Conservation (phyloP, 2,329 filamentous ascomycete species). For the Fusarium sp. region DNA sequence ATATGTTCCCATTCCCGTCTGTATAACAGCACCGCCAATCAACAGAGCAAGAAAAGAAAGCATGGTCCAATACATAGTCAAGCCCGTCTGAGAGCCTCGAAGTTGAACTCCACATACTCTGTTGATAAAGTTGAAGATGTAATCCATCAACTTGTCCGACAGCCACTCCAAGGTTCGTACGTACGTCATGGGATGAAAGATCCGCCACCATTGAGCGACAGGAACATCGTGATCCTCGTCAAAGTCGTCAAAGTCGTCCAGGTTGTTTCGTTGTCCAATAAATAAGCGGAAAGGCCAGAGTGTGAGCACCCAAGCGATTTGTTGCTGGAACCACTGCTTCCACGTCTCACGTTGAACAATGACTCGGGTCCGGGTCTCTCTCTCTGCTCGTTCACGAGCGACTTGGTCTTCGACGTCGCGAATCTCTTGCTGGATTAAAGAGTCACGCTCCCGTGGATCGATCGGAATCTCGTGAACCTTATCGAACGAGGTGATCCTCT, state of each 20-base stretch:
- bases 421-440: conserved; percentile 37
- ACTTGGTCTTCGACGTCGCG: conserved; percentile 28
- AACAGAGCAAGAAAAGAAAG: conserved; percentile 6
- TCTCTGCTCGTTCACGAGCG: conserved; percentile 24
- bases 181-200: conserved; percentile 50
- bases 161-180: conserved; percentile 42
- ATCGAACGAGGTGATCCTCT: conserved; percentile 8
- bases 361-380: background rate
- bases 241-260: conserved; percentile 19
- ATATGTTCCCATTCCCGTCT: background rate
- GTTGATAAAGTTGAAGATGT: conserved; percentile 30
- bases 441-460: conserved; percentile 27
- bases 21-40: background rate
- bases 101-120: conserved; percentile 15
- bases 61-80: background rate
- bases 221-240: conserved; percentile 18
- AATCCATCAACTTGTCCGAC: conserved; percentile 36
- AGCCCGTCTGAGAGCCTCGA: background rate
- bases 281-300: conserved; percentile 31
- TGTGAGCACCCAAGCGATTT: conserved; percentile 40
- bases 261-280: background rate
- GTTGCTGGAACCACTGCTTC: conserved; percentile 35
- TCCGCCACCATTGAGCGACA: conserved; percentile 39
- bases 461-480: conserved; percentile 7
- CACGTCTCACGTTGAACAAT: conserved; percentile 13